Base-by-base conservation (phyloP, 1,284 basidiomycete species). In the Leccinum huronense region DNA sequence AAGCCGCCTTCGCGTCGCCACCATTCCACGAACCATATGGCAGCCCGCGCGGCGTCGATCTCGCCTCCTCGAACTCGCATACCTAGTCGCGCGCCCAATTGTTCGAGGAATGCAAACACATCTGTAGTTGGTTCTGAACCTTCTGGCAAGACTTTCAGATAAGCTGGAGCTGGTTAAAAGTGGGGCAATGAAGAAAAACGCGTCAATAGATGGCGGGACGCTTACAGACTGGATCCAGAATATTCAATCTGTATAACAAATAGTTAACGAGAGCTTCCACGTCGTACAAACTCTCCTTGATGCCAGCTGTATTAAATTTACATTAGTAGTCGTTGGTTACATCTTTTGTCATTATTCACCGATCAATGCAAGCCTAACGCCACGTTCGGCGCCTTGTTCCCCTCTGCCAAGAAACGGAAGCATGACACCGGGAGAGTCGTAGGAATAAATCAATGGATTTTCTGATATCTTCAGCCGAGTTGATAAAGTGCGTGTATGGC, bases 371-470 rank as follows among this genome's bases (percentile, higher is more conserved):
- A 98, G 85, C 78, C 97, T 98, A 62, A 98, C 83, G 5, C 94
- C 97, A 67, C 93, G 84, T 77, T 99, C 97, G 56, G 94, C 90
- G 30, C 95, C 97, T 65, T 82, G 80, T 57, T 86, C 82, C 1
- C 95, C 95, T 62, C 83, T 85, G 1, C 97, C 97, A n/a, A 98
- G 84, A 78, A 92, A 98, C 4, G 96, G 95, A 38, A 98, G 82
- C 96, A 99, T 98, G 48, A 98, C 93, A 1, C 97, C 97, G 0
- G 97, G 97, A 5, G 94, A 91, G 80, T 99, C 97, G 74, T 91
- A 96, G 3, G 97, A 93, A 78, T 99, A 98, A 16, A 98, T 90
- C 5, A 89, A 82, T 3, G 90, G 96, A 67, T 89, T 83, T 62
- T 88, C 77, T 38, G 88, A 89, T 57, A 97, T 82, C 76, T 93